These are phyloP conservation scores for Scheffersomyces illinoinensis DNA, from an alignment of 1,139 yeast species.

Conservation along the genomic window DNA sequence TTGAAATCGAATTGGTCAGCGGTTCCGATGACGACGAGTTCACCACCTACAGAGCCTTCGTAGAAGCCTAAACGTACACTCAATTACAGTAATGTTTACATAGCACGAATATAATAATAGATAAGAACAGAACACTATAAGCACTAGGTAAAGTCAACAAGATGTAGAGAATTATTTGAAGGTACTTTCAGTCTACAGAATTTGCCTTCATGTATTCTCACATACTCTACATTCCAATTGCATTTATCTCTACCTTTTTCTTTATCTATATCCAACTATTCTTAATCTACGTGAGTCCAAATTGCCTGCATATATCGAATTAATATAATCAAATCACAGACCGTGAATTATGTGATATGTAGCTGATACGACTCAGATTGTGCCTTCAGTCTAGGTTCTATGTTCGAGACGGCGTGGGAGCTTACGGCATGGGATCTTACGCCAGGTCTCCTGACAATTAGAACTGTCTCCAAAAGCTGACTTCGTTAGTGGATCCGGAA, in stretches of 20 bases:
- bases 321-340: neutral
- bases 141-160: neutral
- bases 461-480: neutral
- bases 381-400: neutral
- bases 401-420: neutral
- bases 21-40: constrained; percentile 48
- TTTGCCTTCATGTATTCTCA: neutral
- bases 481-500: neutral
- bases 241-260: neutral
- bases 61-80: constrained; percentile 51
- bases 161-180: neutral
- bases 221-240: neutral
- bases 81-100: neutral
- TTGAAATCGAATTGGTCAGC: constrained; percentile 60
- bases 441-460: neutral
- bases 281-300: too few species aligned
- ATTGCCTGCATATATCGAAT: neutral
- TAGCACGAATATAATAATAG: neutral
- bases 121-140: neutral
- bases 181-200: too few species aligned
- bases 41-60: constrained; percentile 85
- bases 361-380: neutral
- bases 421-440: neutral
- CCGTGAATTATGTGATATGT: neutral
- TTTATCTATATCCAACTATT: neutral